Evolutionary conservation across 495 filamentous ascomycete species (phyloP).

Genomic region (Cetradonia linearis): DNA sequence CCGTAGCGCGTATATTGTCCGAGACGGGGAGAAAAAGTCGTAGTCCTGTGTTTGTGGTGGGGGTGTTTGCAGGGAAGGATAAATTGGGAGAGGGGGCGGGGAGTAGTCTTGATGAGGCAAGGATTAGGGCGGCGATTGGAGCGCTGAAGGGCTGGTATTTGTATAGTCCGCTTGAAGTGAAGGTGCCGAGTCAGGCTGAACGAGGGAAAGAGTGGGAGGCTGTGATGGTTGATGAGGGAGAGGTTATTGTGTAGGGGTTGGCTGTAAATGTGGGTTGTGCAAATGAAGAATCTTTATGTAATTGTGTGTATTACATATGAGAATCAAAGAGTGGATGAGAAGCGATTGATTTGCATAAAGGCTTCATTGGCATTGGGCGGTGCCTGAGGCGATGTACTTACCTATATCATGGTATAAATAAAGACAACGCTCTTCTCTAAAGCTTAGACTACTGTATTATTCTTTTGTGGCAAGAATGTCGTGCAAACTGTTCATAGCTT

Average conservation of each 20-base stretch:
- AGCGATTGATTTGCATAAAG: slow-evolving; percentile 8
- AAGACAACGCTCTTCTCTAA: slow-evolving; percentile 12
- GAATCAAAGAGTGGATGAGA: neutral
- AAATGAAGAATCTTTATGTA: neutral
- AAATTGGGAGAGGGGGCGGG: slow-evolving; percentile 81
- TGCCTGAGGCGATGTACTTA: slow-evolving; percentile 6
- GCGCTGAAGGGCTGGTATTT: slow-evolving; percentile 92
- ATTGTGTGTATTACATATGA: neutral
- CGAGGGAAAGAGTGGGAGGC: slow-evolving; percentile 62
- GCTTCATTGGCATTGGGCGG: slow-evolving; percentile 13
- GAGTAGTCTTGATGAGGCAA: slow-evolving; percentile 62
- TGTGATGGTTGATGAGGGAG: slow-evolving; percentile 79
- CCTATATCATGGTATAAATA: slow-evolving; percentile 8
- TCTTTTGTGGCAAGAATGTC: neutral
- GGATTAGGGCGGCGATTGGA: slow-evolving; percentile 65
- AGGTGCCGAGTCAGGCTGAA: slow-evolving; percentile 69
- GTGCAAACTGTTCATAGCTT: neutral
- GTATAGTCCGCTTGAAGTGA: slow-evolving; percentile 65
- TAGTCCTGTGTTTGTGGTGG: slow-evolving; percentile 87
- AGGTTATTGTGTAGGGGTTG: slow-evolving; percentile 57
- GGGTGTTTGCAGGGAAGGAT: slow-evolving; percentile 79
- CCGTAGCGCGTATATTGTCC: slow-evolving; percentile 72
- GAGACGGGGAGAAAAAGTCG: slow-evolving; percentile 79
- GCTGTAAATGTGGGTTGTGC: neutral
- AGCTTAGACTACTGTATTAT: neutral